phyloP scores from a whole-genome alignment of 2,329 filamentous ascomycete species.

The Proliferodiscus dingleyae region DNA sequence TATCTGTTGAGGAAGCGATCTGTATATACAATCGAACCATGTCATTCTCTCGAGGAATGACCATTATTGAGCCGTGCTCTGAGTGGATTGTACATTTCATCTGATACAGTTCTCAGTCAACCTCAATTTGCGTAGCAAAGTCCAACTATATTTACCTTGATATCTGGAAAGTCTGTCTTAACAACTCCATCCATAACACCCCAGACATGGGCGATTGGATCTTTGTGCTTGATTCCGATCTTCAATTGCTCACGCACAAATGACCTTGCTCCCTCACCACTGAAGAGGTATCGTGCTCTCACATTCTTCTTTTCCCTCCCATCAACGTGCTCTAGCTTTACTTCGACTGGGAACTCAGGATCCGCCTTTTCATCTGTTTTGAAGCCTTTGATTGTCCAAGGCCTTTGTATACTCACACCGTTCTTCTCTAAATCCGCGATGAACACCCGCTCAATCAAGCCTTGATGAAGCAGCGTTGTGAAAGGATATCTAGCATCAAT shows the following conservation, averaged over 20 bases:
- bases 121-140: not conserved
- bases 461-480: constrained; percentile 67
- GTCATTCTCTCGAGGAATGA: constrained; percentile 67
- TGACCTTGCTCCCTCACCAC: constrained; percentile 66
- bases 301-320: constrained; percentile 66
- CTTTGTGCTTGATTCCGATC: constrained; percentile 67
- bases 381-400: constrained; percentile 61
- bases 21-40: constrained; percentile 69
- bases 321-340: constrained; percentile 72
- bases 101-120: constrained; percentile 31
- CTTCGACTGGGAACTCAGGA: constrained; percentile 71
- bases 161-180: constrained; percentile 70
- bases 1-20: constrained; percentile 55
- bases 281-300: constrained; percentile 65
- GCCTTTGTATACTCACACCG: constrained; percentile 54
- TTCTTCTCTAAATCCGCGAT: constrained; percentile 61
- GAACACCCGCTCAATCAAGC: constrained; percentile 65
- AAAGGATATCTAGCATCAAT: constrained; percentile 68
- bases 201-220: constrained; percentile 68
- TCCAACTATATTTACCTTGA: constrained; percentile 53
- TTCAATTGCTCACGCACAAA: constrained; percentile 59
- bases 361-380: constrained; percentile 51
- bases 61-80: constrained; percentile 69
- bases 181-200: constrained; percentile 72
- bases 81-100: constrained; percentile 76